A percentile compares a stretch with the other conserved stretches of the same genome.
phyloP scores from a whole-genome alignment of 495 filamentous ascomycete genomes.

The Neurospora sp. region DNA sequence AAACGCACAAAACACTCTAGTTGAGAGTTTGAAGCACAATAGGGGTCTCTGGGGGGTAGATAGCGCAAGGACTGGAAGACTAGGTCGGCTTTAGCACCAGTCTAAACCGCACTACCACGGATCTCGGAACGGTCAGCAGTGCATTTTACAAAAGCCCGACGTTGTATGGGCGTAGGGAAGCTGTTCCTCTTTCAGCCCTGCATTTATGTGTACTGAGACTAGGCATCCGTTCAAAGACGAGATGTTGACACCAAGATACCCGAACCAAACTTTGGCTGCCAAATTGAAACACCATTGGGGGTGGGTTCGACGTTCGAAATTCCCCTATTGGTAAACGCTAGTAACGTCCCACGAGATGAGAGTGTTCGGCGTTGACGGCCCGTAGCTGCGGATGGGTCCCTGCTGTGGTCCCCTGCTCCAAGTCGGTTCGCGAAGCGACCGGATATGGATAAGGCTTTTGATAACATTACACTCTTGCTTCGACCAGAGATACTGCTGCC shows the following conservation, averaged over 20 bases:
- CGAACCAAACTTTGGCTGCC: neutral
- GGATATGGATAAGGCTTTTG: neutral
- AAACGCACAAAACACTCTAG: conserved; percentile 19
- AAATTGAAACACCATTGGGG: neutral
- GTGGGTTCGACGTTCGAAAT: conserved; percentile 5
- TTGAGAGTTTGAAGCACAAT: neutral
- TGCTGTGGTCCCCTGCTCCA: neutral
- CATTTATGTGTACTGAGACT: neutral
- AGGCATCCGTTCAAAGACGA: conserved; percentile 1
- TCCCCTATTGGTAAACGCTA: conserved; percentile 21
- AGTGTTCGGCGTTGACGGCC: conserved; percentile 14
- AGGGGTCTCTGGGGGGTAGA: neutral
- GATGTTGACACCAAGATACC: conserved; percentile 7
- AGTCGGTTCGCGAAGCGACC: neutral
- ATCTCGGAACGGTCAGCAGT: conserved; percentile 10
- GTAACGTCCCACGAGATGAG: conserved; percentile 13
- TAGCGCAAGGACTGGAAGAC: neutral
- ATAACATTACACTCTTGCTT: neutral
- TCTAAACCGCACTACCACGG: neutral
- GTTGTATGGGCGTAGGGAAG: neutral
- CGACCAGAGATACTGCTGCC: neutral
- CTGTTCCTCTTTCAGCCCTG: conserved; percentile 16
- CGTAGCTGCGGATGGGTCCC: conserved; percentile 9
- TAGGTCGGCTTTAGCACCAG: neutral
- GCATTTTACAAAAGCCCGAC: neutral